Evolutionary conservation across 2,329 filamentous ascomycete genomes (phyloP).

Genomic region (Leptographium flavum): DNA sequence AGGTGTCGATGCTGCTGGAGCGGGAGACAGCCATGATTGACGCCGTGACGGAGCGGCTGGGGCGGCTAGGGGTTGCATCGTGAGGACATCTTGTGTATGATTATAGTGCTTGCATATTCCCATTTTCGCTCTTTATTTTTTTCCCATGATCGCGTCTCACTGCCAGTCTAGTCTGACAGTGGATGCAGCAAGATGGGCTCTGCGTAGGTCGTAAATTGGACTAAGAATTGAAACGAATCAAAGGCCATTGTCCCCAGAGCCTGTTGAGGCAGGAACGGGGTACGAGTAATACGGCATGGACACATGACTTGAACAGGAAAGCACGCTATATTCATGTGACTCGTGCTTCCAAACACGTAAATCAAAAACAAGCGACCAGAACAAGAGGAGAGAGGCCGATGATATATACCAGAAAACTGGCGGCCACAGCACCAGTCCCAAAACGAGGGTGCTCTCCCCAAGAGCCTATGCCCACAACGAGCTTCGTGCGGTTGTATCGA

Average conservation of each 20-base stretch:
- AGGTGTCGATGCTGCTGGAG: constrained; percentile 49
- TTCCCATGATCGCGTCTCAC: no score
- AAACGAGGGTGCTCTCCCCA: not conserved
- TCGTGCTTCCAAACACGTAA: not conserved
- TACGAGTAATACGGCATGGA: no score
- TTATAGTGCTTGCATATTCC: not conserved
- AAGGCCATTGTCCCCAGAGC: no score
- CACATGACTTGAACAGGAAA: not conserved
- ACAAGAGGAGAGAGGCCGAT: not conserved
- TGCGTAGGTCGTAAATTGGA: not conserved
- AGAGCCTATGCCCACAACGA: no score
- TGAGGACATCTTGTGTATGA: not conserved
- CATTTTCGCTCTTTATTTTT: not conserved
- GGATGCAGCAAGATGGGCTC: no score
- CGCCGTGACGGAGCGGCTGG: constrained; percentile 47
- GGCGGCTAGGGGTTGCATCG: constrained; percentile 30
- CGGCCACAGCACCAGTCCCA: not conserved
- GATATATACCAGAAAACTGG: not conserved
- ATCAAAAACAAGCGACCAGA: not conserved
- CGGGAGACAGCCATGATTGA: constrained; percentile 55
- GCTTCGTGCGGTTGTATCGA: not conserved
- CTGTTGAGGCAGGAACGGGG: no score
- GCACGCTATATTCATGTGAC: not conserved
- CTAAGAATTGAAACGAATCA: not conserved
- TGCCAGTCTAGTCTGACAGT: no score